Evolutionary conservation across 2,329 filamentous ascomycete species (phyloP).

Genomic region (Paraphoma sp.): DNA sequence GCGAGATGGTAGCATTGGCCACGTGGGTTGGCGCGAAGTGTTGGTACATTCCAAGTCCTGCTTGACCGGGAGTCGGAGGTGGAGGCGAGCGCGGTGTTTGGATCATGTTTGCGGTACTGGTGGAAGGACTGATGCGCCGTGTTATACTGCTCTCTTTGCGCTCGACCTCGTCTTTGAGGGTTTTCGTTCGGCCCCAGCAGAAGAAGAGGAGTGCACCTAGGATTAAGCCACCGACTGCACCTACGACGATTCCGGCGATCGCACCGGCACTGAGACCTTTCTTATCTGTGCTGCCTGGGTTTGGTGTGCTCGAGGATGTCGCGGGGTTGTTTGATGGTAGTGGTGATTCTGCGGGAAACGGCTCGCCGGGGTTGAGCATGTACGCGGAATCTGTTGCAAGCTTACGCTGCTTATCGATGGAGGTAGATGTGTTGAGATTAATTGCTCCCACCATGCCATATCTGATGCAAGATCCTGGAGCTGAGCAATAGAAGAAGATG

Average conservation of each 20-base stretch:
- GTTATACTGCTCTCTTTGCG: slow-evolving; percentile 24
- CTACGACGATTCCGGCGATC: slow-evolving; percentile 63
- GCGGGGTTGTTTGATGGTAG: slow-evolving; percentile 3
- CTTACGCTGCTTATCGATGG: slow-evolving; percentile 28
- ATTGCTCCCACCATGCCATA: slow-evolving; percentile 79
- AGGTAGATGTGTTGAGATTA: slow-evolving; percentile 58
- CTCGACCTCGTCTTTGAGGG: slow-evolving; percentile 29
- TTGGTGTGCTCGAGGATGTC: neutral
- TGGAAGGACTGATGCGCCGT: neutral
- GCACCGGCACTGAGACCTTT: slow-evolving; percentile 42
- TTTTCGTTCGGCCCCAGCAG: slow-evolving; percentile 32
- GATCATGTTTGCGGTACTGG: slow-evolving; percentile 1
- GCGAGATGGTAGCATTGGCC: neutral
- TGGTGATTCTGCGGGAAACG: slow-evolving; percentile 36
- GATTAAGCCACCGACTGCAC: slow-evolving; percentile 48
- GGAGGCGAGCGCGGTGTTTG: neutral
- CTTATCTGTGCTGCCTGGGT: neutral
- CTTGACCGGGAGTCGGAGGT: neutral
- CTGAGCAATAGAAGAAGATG: slow-evolving; percentile 55
- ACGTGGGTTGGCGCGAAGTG: neutral
- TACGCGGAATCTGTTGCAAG: slow-evolving; percentile 33
- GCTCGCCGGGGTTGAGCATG: slow-evolving; percentile 43
- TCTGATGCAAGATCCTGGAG: slow-evolving; percentile 67
- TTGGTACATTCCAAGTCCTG: neutral
- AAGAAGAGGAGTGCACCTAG: slow-evolving; percentile 33